These are phyloP conservation scores for Vaccinium darrowii DNA, from an alignment of 148 eudicot species.

Conservation along the genomic window DNA sequence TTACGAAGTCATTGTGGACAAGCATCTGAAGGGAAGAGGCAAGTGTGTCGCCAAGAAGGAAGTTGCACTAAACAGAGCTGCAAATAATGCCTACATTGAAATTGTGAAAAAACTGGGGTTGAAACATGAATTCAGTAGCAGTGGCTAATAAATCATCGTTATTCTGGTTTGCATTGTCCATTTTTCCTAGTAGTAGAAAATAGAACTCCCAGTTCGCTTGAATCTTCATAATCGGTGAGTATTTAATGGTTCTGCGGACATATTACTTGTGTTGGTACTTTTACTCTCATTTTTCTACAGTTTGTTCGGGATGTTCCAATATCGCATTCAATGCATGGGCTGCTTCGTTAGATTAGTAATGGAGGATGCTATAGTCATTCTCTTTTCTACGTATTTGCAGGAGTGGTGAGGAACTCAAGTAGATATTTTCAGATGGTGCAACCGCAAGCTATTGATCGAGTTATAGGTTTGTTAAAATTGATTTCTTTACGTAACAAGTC, in stretches of 20 bases:
- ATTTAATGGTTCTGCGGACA: neutral
- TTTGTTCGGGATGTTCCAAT: neutral
- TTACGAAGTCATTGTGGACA: slow-evolving; percentile 35
- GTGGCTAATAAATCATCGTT: neutral
- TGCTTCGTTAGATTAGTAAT: neutral
- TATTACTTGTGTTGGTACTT: neutral
- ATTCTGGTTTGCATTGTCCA: neutral
- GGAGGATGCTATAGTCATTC: neutral
- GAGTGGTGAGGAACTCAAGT: neutral
- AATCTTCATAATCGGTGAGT: neutral
- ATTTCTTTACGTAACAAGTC: neutral
- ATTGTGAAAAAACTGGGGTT: slow-evolving; percentile 27
- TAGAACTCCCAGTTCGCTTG: neutral
- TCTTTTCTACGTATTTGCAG: neutral
- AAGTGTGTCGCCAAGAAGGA: slow-evolving; percentile 39
- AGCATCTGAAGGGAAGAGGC: slow-evolving; percentile 37
- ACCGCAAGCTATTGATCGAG: neutral
- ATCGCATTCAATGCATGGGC: neutral
- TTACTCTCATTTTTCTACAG: neutral
- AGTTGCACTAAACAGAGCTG: slow-evolving; percentile 54
- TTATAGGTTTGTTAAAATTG: neutral
- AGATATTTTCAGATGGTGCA: neutral
- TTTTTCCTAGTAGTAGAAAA: neutral
- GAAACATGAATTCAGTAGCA: slow-evolving; percentile 10
- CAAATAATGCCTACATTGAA: slow-evolving; percentile 43